phyloP scores from a whole-genome alignment of 306 rosid species.

The Trifolium fragiferum region DNA sequence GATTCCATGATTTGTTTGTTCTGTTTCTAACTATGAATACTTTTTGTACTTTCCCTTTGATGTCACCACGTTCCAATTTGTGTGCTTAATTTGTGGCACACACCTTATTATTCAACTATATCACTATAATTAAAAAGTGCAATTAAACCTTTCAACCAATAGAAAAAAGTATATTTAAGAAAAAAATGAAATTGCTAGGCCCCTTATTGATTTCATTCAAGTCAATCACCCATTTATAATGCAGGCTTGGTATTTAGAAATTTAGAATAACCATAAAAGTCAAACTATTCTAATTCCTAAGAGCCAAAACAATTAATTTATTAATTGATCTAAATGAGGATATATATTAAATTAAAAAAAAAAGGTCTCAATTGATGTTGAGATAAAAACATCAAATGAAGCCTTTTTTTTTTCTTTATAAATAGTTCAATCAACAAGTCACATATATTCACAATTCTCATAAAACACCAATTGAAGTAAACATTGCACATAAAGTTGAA shows the following conservation, averaged over 20 bases:
- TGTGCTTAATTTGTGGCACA: conserved; percentile 13
- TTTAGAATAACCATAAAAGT: conserved; percentile 29
- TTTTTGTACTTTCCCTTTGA: conserved; percentile 28
- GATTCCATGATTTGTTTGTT: conserved; percentile 40
- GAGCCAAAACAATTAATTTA: conserved; percentile 32
- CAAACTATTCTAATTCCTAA: conserved; percentile 41
- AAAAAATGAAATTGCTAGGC: not conserved
- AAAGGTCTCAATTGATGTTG: conserved; percentile 30
- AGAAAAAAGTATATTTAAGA: not conserved
- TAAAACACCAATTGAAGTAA: not conserved
- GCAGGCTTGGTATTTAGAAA: conserved; percentile 31
- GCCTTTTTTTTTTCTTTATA: conserved; percentile 24
- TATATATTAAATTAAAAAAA: not conserved
- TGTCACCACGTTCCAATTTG: conserved; percentile 34
- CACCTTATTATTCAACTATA: conserved; percentile 32
- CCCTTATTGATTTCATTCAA: conserved; percentile 19
- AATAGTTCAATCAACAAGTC: conserved; percentile 30
- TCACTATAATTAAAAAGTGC: conserved; percentile 2
- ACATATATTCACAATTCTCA: conserved; percentile 14
- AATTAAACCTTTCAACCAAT: conserved; percentile 13
- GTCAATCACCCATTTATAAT: conserved; percentile 29
- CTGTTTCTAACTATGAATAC: conserved; percentile 24
- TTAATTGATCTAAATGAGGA: conserved; percentile 9
- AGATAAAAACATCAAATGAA: conserved; percentile 14
- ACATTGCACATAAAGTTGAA: conserved; percentile 9